Base-by-base conservation (phyloP, 2,329 filamentous ascomycete genomes). In the Cadophora sp. region DNA sequence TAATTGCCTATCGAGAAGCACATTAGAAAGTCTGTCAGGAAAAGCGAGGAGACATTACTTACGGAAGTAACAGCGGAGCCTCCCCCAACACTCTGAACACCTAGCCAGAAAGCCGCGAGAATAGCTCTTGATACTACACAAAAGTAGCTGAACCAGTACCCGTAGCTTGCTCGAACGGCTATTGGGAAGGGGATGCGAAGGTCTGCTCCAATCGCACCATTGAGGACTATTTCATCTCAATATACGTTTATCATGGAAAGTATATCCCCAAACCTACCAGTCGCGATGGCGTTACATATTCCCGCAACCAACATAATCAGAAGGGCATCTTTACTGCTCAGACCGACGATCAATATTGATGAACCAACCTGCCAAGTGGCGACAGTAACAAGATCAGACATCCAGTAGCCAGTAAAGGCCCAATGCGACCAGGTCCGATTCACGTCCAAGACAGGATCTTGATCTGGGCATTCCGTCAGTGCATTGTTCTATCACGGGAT, bases 371-470 rank as follows among this genome's bases (percentile, higher is more conserved):
- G 19, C 46, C 46, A 50, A n/a, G 46, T 50, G 6, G 46, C 46
- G 46, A 50, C 46, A n/a, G 46, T 50, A 4, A 50, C 46, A 50
- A 50, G 46, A 50, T 50, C 46, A 50, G 46, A 50, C 19, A n/a
- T n/a, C 46, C 46, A 50, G 46, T 50, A 50, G 6, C 46, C 46
- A 24, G 24, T 24, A 14, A 50, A 50, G 24, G 46, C 46, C 46
- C 46, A 50, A 6, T n/a, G 46, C 24, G 19, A n/a, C 46, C 46
- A 50, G 16, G 46, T 50, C 4, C 46, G 19, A n/a, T 50, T 50
- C 19, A 6, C 46, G 16, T 50, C 46, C 16, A 24, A 24, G 16
- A 50, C 46, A n/a, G 46, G 46, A 50, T 50, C 46, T 14, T 50
- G 31, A 34, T 34, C 31, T 34, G 11, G 31, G 11, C 31, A 34